These are phyloP conservation scores for Naganishia vaughanmartiniae DNA, from an alignment of 768 basidiomycete species.

Conservation along the genomic window DNA sequence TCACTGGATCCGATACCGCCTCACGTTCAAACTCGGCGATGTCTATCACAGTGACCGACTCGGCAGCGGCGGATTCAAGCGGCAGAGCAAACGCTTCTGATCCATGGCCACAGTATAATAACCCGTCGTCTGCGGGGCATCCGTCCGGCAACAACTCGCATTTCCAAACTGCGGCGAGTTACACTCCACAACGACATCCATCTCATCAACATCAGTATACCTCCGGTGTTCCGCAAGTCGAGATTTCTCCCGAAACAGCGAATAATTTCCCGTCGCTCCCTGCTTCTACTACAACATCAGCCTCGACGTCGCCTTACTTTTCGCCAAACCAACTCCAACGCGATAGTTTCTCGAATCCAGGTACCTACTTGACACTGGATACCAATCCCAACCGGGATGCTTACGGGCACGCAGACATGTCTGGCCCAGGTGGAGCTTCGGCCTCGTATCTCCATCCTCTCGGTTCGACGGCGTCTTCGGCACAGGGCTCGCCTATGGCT, in stretches of 20 bases:
- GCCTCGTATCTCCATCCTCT: conserved; percentile 1
- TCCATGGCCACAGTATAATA: conserved; percentile 26
- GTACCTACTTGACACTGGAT: conserved; percentile 1
- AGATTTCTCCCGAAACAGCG: conserved; percentile 11
- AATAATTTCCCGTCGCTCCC: not conserved
- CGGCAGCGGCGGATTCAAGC: not conserved
- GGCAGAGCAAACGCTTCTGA: not conserved
- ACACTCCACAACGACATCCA: conserved; percentile 5
- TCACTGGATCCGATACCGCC: conserved; percentile 35
- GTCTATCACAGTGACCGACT: conserved; percentile 12
- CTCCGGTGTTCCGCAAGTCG: not conserved
- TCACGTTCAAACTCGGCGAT: conserved; percentile 19
- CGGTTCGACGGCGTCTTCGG: conserved; percentile 7
- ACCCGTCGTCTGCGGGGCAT: not conserved
- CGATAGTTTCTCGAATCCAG: conserved; percentile 7
- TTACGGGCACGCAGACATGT: not conserved
- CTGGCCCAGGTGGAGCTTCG: not conserved
- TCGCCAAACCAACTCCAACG: not conserved
- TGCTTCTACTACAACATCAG: not conserved
- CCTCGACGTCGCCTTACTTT: conserved; percentile 7
- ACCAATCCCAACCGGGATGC: conserved; percentile 18
- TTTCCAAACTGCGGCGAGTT: not conserved
- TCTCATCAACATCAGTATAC: conserved; percentile 3
- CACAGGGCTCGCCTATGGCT: conserved; percentile 11
- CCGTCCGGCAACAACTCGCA: not conserved